Percentiles rank a stretch among this genome's conserved stretches.
Evolutionary conservation across 257 asterid species (phyloP).

Genomic region (Gardenia jasminoides): DNA sequence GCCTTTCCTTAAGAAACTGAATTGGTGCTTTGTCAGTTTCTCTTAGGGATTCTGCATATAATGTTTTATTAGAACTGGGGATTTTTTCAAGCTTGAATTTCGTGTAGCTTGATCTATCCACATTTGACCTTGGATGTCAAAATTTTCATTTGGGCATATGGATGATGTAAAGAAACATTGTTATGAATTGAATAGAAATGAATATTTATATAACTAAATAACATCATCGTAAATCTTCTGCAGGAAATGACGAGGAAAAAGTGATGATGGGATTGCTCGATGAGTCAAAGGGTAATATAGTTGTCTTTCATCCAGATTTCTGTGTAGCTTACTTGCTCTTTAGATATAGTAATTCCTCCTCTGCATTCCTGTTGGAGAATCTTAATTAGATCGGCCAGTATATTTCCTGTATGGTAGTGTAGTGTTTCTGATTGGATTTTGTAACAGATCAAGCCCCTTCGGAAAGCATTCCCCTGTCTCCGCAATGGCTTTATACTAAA

Average conservation of each 20-base stretch:
- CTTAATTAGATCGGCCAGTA: slow-evolving; percentile 10
- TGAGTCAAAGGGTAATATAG: slow-evolving; percentile 67
- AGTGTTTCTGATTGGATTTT: slow-evolving; percentile 13
- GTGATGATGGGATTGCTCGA: slow-evolving; percentile 58
- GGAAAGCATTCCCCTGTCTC: slow-evolving; percentile 93
- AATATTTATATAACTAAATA: neutral
- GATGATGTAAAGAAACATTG: slow-evolving; percentile 7
- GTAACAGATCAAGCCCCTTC: slow-evolving; percentile 70
- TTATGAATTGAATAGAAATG: neutral
- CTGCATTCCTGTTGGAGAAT: neutral
- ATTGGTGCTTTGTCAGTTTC: neutral
- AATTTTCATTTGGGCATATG: neutral
- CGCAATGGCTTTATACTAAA: slow-evolving; percentile 90
- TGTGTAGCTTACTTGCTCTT: neutral
- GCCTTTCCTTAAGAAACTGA: neutral
- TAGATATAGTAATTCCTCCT: neutral
- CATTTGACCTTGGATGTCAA: neutral
- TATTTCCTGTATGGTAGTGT: neutral
- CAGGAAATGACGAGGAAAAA: slow-evolving; percentile 79
- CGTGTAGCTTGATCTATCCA: neutral
- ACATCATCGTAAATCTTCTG: slow-evolving; percentile 26
- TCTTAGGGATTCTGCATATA: neutral
- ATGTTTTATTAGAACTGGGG: neutral
- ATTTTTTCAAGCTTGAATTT: neutral
- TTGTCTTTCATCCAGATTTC: slow-evolving; percentile 9